Evolutionary conservation across 2,329 filamentous ascomycete species (phyloP), one percentile per base, ranked within the genome.

Genomic region (Meredithiella fracta): DNA sequence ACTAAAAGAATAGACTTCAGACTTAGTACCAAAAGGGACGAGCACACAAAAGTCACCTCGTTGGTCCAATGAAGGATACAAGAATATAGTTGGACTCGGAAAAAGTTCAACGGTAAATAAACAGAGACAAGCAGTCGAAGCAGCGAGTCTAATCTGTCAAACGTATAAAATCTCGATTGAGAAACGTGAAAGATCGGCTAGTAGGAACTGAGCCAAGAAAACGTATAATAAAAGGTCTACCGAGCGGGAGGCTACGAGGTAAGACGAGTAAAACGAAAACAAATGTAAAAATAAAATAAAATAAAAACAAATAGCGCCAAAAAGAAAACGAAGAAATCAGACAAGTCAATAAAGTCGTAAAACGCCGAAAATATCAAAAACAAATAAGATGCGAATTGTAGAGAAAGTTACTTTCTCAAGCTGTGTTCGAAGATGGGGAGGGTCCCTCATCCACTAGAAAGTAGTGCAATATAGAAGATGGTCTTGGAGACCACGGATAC

Each of bases 341-440:
- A 44, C 5, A 3, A n/a, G 20, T 44, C 49, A 51, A 51, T 51
- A 26, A 34, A 51, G 26, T 34, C 49, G n/a, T 37, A n/a, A 25
- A 51, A 31, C 15, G 49, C 25, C 17, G 31, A 17, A 53, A 42
- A 53, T 49, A 20, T 25, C n/a, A 49, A 49, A 49, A 26, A 49
- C 5, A 23, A 5, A 49, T 22, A 52, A 38, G 23, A 11, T 7
- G 20, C n/a, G 20, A 38, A 31, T 31, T 3, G 25, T n/a, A 1
- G 34, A 52, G 50, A 52, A 26, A 51, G 34, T 38, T 9, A 34
- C 40, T 54, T n/a, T 54, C 53, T 54, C 40, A 49, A 54, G n/a
- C 57, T 58, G 49, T 52, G 50, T 58, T 58, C 40, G 40, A 25
- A 51, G 34, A 53, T 34, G 57, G 57, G 54, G 57, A 51, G 38